phyloP scores from a whole-genome alignment of 805 yeast genomes.

The Candida koratica region DNA sequence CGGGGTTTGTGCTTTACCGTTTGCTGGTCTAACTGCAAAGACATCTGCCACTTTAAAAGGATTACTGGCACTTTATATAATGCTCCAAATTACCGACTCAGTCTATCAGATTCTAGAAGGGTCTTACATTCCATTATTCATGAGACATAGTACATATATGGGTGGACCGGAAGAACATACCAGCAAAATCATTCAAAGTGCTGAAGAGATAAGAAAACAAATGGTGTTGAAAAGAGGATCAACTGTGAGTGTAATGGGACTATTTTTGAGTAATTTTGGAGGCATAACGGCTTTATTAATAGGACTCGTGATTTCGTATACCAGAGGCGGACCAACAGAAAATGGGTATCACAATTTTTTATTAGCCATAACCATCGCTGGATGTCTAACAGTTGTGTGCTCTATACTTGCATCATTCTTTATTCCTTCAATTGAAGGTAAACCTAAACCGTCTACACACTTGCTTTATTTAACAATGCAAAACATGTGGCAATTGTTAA shows the following conservation, averaged over 20 bases:
- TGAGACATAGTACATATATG: too few species aligned
- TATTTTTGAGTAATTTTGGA: slow-evolving; percentile 33
- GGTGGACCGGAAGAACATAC: slow-evolving; percentile 15
- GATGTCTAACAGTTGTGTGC: slow-evolving; percentile 28
- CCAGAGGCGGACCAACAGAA: slow-evolving; percentile 20
- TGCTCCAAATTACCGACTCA: slow-evolving; percentile 25
- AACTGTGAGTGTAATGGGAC: slow-evolving; percentile 35
- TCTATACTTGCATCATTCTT: slow-evolving; percentile 22
- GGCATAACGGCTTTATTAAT: slow-evolving; percentile 35
- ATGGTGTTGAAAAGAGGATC: slow-evolving; percentile 29
- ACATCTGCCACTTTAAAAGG: slow-evolving; percentile 20
- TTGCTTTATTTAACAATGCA: slow-evolving; percentile 24
- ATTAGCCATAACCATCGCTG: slow-evolving; percentile 39
- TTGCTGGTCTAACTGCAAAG: slow-evolving; percentile 24
- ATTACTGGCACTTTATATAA: slow-evolving; percentile 28
- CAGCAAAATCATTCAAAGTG: neutral
- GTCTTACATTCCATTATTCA: slow-evolving; percentile 38
- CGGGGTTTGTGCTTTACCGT: slow-evolving; percentile 35
- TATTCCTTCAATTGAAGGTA: slow-evolving; percentile 30
- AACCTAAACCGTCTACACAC: slow-evolving; percentile 21
- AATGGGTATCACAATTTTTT: slow-evolving; percentile 32
- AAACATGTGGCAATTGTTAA: slow-evolving; percentile 22
- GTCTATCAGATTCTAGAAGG: slow-evolving; percentile 37
- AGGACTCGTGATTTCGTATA: slow-evolving; percentile 35
- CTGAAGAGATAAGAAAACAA: slow-evolving; percentile 23